These are phyloP conservation scores for Pseudognaphalium luteoalbum DNA, from an alignment of 129 eudicot genomes.

Conservation along the genomic window DNA sequence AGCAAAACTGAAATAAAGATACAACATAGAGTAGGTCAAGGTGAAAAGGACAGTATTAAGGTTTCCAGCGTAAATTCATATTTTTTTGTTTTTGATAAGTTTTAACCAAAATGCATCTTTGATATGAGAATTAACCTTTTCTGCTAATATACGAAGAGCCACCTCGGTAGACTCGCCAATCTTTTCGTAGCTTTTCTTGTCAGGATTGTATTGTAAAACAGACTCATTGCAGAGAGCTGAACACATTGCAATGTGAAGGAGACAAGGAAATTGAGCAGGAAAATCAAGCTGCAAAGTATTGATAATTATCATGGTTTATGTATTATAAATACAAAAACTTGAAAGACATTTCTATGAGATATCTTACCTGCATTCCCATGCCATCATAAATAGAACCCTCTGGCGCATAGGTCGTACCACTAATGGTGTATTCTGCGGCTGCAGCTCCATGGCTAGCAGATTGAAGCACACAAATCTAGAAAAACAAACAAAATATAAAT, in stretches of 20 bases:
- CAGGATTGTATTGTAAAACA: constrained; percentile 85
- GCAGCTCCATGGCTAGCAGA: constrained; percentile 59
- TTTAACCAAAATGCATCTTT: constrained; percentile 1
- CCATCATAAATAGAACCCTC: constrained; percentile 80
- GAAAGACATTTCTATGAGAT: background rate
- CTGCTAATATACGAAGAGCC: constrained; percentile 94
- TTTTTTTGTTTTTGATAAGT: background rate
- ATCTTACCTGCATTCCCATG: constrained; percentile 58
- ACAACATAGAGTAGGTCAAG: background rate
- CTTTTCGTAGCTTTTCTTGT: constrained; percentile 84
- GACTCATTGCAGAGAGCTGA: constrained; percentile 99
- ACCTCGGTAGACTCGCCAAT: constrained; percentile 99
- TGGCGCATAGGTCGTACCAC: constrained; percentile 97
- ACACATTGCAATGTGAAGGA: constrained; percentile 98
- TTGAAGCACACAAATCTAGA: constrained; percentile 85
- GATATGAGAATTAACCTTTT: constrained; percentile 58
- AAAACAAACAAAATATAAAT: background rate
- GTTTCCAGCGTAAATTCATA: background rate
- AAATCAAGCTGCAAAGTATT: constrained; percentile 71
- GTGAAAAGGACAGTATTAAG: background rate
- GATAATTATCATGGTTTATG: background rate
- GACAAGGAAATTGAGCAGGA: constrained; percentile 93
- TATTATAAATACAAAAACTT: background rate
- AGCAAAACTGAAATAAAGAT: constrained; percentile 1
- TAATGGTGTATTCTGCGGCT: constrained; percentile 64